Evolutionary conservation across 768 basidiomycete species (phyloP).

Genomic region (Hortiboletus campestris): DNA sequence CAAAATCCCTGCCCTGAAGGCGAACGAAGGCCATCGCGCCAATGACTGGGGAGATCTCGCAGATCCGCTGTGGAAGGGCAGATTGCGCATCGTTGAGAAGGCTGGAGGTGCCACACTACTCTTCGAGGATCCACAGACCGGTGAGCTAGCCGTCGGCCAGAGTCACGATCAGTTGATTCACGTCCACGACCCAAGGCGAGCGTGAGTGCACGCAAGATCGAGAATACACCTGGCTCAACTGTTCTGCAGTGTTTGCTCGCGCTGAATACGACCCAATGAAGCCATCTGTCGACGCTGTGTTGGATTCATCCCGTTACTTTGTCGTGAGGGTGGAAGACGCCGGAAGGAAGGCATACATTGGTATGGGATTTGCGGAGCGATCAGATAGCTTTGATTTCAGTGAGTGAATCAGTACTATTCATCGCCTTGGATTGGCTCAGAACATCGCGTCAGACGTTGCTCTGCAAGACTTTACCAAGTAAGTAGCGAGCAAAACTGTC

Average conservation of each 20-base stretch:
- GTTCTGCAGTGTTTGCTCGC: conserved; percentile 73
- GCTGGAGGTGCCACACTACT: conserved; percentile 63
- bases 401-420: conserved; percentile 38
- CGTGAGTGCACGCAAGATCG: conserved; percentile 42
- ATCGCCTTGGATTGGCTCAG: conserved; percentile 5
- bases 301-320: conserved; percentile 95
- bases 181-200: conserved; percentile 48
- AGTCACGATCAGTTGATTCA: conserved; percentile 3
- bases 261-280: conserved; percentile 76
- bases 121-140: conserved; percentile 79
- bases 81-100: conserved; percentile 81
- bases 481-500: conserved; percentile 5
- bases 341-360: conserved; percentile 88
- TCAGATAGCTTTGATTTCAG: conserved; percentile 92
- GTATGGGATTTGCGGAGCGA: conserved; percentile 88
- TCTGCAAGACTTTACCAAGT: conserved; percentile 86
- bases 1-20: conserved; percentile 85
- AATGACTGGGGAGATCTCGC: conserved; percentile 90
- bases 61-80: conserved; percentile 86
- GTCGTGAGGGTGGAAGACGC: conserved; percentile 87
- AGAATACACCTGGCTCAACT: conserved; percentile 7
- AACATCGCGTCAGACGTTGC: conserved; percentile 60
- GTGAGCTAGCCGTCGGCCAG: conserved; percentile 41
- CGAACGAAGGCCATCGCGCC: conserved; percentile 87
- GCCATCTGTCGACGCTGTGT: conserved; percentile 90